Evolutionary conservation across 768 basidiomycete genomes (phyloP), one percentile per base, ranked within the genome.

Genomic region (Mycena capillaripes): DNA sequence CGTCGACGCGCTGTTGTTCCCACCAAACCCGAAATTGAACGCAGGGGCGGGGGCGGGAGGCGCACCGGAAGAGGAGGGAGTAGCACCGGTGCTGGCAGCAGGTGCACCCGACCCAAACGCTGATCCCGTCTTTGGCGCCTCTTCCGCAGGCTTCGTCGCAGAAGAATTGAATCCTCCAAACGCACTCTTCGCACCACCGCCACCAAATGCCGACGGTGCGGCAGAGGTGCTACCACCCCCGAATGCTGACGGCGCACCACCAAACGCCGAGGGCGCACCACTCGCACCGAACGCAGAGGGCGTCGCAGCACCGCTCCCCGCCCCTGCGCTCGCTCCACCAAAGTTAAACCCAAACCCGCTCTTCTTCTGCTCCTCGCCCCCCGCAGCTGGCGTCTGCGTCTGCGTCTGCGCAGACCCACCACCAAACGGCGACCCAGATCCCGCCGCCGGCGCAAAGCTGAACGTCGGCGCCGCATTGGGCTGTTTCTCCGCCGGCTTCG

Each of bases 1-100:
- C 0, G 77, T 72, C 38, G 79, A 79, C 34, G 76, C 34, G 23
- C 23, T 42, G 23, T 58, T 61, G 65, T 70, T 75, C 25, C 72
- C 73, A 0, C 72, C 78, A 44, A 68, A 69, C 29, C 62, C 73
- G 40, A 72, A 73, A 34, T 38, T 72, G 60, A 72, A 72, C n/a
- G 63, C 63, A 46, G 78, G 68, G 0, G 69, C 70, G 16, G 76
- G 60, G 16, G 69, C 58, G 62, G 76, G 60, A 21, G 65, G 52
- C 63, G 71, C 19, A 23, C n/a, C 30, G 4, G 69, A 48, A 12
- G 70, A 34, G n/a, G n/a, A n/a, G 57, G 77, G 67, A 0, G 69
- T 70, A 53, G 29, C 40, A 27, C 60, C 46, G 30, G 38, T 16
- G 38, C 72, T 63, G 19, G 76, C 55, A 29, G 75, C 66, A 38